These are phyloP conservation scores for Hypomyces rosellus DNA, from an alignment of 2,329 filamentous ascomycete species.

Conservation along the genomic window DNA sequence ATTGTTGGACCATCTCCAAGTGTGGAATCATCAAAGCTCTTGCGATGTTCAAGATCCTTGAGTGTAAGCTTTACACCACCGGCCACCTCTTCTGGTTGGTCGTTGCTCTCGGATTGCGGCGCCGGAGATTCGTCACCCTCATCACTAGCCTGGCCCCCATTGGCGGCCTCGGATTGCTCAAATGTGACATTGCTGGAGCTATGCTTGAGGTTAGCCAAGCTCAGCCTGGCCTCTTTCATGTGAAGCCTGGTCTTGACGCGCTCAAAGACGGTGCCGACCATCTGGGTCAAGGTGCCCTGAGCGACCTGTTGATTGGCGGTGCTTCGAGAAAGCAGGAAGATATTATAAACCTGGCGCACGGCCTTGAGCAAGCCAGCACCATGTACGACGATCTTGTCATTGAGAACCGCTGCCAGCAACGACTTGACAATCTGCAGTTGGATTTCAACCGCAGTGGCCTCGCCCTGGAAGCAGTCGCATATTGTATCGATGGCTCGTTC, in stretches of 20 bases:
- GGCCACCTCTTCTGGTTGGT: conserved; percentile 23
- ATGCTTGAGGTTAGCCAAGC: conserved; percentile 45
- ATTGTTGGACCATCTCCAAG: conserved; percentile 61
- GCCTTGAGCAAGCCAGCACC: conserved; percentile 93
- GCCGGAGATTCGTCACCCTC: conserved; percentile 28
- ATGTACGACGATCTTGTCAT: conserved; percentile 98
- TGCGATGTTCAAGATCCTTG: conserved; percentile 60
- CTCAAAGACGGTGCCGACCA: conserved; percentile 98
- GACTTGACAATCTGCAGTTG: conserved; percentile 99
- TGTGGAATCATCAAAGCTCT: conserved; percentile 63
- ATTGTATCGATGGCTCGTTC: conserved; percentile 98
- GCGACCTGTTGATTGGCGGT: conserved; percentile 95
- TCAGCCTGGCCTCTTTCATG: conserved; percentile 74
- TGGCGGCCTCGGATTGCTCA: conserved; percentile 37
- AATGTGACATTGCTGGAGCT: conserved; percentile 48
- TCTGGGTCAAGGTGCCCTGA: conserved; percentile 93
- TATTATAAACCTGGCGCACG: conserved; percentile 97
- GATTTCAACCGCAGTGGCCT: conserved; percentile 84
- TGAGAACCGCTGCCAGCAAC: conserved; percentile 85
- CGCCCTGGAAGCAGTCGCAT: conserved; percentile 97
- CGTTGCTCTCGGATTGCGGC: conserved; percentile 23
- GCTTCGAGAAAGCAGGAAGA: conserved; percentile 91
- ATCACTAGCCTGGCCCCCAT: conserved; percentile 33
- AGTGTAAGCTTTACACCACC: conserved; percentile 54
- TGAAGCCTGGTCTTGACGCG: conserved; percentile 80